Evolutionary conservation across 2,329 filamentous ascomycete genomes (phyloP), one percentile per base, ranked within the genome.

Genomic region (Phialocephala sp.): DNA sequence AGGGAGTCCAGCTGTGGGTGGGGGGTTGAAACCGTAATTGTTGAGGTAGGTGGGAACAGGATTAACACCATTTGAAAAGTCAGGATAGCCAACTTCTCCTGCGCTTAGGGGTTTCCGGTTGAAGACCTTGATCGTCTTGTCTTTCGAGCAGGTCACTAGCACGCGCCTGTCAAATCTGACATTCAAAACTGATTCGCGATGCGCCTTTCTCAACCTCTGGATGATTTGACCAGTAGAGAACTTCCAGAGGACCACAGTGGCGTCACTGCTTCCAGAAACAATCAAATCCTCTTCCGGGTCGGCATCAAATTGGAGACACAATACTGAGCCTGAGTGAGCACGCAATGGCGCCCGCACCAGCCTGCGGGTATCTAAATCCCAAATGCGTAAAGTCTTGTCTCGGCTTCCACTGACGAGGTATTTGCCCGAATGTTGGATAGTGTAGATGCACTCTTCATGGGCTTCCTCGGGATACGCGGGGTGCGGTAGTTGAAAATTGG

Each of bases 81-180:
- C 77, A 15, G 78, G 54, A 76, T 89, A 89, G 8, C 87, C 88
- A 2, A 83, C 68, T 39, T 89, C 86, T 24, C 86, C 86, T 52
- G 84, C 81, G 37, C 81, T 80, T n/a, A 97, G 80, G 20, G 88
- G 83, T 20, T 82, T 84, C 5, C 95, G 89, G 76, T 94, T 98
- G 86, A 97, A 99, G 20, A 99, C 89, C 78, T 97, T 97, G 82
- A 99, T 97, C 0, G 91, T 91, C 78, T 94, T 96, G 78, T 99
- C 95, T 77, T 99, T 99, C 58, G 94, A 98, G 74, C 95, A 98
- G 0, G 95, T 99, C 14, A 98, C 93, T 4, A 99, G 84, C 68
- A 96, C 96, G 9, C 92, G 87, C 70, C 92, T 90, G 75, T 98
- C 94, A 71, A 98, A 99, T 67, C 92, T 88, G 64, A 99, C 88